phyloP scores from a whole-genome alignment of 1,284 basidiomycete genomes.

The Mycena citricolor region DNA sequence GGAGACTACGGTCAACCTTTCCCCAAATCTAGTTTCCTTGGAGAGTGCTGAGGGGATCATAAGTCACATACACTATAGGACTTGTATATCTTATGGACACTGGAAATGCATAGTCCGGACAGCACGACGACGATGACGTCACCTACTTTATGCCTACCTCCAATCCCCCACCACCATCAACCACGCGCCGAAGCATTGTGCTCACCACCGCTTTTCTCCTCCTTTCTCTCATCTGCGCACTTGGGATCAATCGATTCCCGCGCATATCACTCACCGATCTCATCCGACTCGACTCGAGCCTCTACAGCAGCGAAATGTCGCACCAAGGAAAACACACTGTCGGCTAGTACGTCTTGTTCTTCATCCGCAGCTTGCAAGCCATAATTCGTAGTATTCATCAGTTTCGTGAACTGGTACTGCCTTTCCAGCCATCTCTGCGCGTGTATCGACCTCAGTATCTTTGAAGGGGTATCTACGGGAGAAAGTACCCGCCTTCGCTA shows the following conservation, averaged over 20 bases:
- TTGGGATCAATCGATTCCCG: conserved; percentile 11
- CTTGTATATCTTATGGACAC: background rate
- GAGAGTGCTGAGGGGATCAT: conserved; percentile 8
- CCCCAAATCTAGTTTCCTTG: conserved; percentile 13
- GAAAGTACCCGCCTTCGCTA: conserved; percentile 80
- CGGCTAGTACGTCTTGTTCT: conserved; percentile 73
- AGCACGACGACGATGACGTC: conserved; percentile 8
- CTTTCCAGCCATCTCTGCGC: conserved; percentile 1
- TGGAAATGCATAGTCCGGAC: too few species aligned
- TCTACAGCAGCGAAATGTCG: conserved; percentile 7
- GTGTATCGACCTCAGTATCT: conserved; percentile 19
- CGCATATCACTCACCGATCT: conserved; percentile 7
- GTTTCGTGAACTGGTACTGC: conserved; percentile 74
- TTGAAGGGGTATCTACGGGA: conserved; percentile 90
- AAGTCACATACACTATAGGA: conserved; percentile 2
- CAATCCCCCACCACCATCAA: conserved; percentile 2
- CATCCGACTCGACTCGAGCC: background rate
- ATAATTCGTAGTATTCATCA: too few species aligned
- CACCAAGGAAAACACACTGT: conserved; percentile 64
- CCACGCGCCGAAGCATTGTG: conserved; percentile 1
- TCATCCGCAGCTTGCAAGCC: too few species aligned
- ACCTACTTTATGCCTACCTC: background rate
- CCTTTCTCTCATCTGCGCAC: conserved; percentile 2
- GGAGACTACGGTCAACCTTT: conserved; percentile 14
- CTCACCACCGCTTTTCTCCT: conserved; percentile 11